A percentile compares a stretch with the other conserved stretches of the same genome.
These are phyloP conservation scores for Solanum chmielewskii DNA, from an alignment of 257 asterid genomes.

Conservation along the genomic window DNA sequence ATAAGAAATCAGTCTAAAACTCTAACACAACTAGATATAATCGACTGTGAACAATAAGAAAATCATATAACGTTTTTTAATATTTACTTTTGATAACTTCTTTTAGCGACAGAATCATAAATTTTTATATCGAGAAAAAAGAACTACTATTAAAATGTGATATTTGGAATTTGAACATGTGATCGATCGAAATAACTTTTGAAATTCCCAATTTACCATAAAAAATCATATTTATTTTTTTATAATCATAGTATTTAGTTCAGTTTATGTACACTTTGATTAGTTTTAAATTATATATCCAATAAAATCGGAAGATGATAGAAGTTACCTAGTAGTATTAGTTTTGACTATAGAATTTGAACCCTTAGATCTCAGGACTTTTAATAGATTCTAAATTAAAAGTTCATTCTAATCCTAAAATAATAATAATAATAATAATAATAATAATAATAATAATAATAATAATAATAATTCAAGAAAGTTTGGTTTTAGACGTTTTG, in stretches of 20 bases:
- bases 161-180: neutral
- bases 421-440: too few species aligned
- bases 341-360: too few species aligned
- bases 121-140: neutral
- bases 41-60: conserved; percentile 14
- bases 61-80: conserved; percentile 21
- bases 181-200: neutral
- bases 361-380: too few species aligned
- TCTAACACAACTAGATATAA: neutral
- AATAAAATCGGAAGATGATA: too few species aligned
- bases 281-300: too few species aligned
- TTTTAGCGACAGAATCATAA: neutral
- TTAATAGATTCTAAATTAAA: too few species aligned
- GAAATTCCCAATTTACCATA: neutral
- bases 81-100: neutral
- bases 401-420: too few species aligned
- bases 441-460: too few species aligned
- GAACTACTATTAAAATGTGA: neutral
- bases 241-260: too few species aligned
- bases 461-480: neutral
- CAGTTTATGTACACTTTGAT: too few species aligned
- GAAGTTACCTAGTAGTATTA: neutral
- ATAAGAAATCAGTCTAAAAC: too few species aligned
- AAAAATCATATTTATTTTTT: too few species aligned
- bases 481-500: neutral